Evolutionary conservation across 2,329 filamentous ascomycete genomes (phyloP).

Genomic region (Penicillium sp.): DNA sequence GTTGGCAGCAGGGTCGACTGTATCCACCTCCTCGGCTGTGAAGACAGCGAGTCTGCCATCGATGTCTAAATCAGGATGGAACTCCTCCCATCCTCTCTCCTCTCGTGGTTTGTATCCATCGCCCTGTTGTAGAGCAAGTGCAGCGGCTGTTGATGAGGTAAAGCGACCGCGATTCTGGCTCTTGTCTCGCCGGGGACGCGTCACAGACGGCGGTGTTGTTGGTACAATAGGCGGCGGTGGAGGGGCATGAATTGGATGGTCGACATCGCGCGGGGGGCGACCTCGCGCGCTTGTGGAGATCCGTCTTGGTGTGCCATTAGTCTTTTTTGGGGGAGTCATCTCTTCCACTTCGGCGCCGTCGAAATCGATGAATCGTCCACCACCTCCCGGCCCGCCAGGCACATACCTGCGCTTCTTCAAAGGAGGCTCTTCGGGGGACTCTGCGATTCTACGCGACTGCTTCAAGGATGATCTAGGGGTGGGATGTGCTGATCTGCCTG

Average conservation of each 20-base stretch:
- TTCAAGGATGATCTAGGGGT: slow-evolving; percentile 35
- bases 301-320: slow-evolving; percentile 40
- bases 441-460: slow-evolving; percentile 25
- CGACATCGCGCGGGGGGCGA: slow-evolving; percentile 52
- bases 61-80: slow-evolving; percentile 92
- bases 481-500: slow-evolving; percentile 28
- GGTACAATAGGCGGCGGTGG: slow-evolving; percentile 33
- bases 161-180: slow-evolving; percentile 63
- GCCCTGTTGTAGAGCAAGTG: slow-evolving; percentile 83
- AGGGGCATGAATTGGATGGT: slow-evolving; percentile 25
- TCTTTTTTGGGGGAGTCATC: slow-evolving; percentile 18
- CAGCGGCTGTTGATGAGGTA: slow-evolving; percentile 79
- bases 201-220: slow-evolving; percentile 38
- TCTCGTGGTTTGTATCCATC: slow-evolving; percentile 97
- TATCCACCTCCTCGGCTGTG: slow-evolving; percentile 81
- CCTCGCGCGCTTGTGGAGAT: slow-evolving; percentile 51
- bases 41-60: slow-evolving; percentile 77
- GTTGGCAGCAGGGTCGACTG: slow-evolving; percentile 56
- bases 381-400: slow-evolving; percentile 81
- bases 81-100: slow-evolving; percentile 96
- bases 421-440: slow-evolving; percentile 57
- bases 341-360: slow-evolving; percentile 50
- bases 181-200: slow-evolving; percentile 43
- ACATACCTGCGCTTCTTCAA: slow-evolving; percentile 75
- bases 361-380: slow-evolving; percentile 78